These are phyloP conservation scores for Blumeria hordei DNA, from an alignment of 2,329 filamentous ascomycete genomes.

Conservation along the genomic window DNA sequence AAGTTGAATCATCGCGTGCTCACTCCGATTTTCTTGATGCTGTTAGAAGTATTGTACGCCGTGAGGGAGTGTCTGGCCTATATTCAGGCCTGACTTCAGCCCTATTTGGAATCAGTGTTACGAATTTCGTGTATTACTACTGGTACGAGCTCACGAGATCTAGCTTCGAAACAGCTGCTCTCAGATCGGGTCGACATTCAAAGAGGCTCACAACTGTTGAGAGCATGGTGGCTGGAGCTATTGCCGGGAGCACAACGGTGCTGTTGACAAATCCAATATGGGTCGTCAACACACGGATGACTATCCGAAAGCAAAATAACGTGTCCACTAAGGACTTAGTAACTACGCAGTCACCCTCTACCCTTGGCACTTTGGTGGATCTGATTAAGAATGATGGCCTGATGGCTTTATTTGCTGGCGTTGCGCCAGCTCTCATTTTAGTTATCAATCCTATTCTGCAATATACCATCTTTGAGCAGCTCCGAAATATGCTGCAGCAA, in stretches of 20 bases:
- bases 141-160: conserved; percentile 96
- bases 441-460: conserved; percentile 97
- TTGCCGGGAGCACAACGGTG: conserved; percentile 85
- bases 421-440: conserved; percentile 74
- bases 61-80: conserved; percentile 70
- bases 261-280: conserved; percentile 96
- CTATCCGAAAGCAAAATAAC: conserved; percentile 45
- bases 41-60: conserved; percentile 64
- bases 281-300: conserved; percentile 98
- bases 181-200: conserved; percentile 44
- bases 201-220: conserved; percentile 77
- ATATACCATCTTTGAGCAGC: conserved; percentile 95
- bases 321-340: conserved; percentile 21
- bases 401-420: conserved; percentile 67
- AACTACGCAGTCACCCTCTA: conserved; percentile 36
- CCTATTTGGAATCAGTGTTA: conserved; percentile 90
- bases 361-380: conserved; percentile 56
- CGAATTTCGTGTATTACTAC: conserved; percentile 99
- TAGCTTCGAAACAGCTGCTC: conserved; percentile 60
- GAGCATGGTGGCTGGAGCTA: conserved; percentile 81
- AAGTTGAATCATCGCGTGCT: conserved; percentile 89
- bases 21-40: conserved; percentile 67
- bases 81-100: conserved; percentile 88
- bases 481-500: conserved; percentile 78
- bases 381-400: conserved; percentile 69